These are phyloP conservation scores for Coprinopsis sp. DNA, from an alignment of 768 basidiomycete genomes.

Conservation along the genomic window DNA sequence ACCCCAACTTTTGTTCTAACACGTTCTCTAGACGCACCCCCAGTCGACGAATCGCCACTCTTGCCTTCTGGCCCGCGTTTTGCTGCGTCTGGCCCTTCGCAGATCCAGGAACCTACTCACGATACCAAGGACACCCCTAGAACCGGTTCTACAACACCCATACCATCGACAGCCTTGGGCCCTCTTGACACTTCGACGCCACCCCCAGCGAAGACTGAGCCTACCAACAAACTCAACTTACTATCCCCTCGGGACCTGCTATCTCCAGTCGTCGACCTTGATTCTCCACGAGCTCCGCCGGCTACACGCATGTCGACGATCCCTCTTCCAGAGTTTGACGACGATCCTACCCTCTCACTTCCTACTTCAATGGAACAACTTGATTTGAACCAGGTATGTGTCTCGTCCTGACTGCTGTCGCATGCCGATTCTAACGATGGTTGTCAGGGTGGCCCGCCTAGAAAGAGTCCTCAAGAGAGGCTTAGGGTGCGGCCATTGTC, in stretches of 20 bases:
- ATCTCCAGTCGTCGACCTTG: conserved; percentile 8
- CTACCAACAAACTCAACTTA: not conserved
- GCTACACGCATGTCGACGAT: conserved; percentile 30
- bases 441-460: not conserved
- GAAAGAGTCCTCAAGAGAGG: conserved; percentile 7
- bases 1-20: not conserved
- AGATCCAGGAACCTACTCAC: not conserved
- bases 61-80: conserved; percentile 1
- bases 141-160: not conserved
- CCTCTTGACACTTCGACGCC: too few species aligned
- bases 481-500: conserved; percentile 4
- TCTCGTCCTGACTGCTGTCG: conserved; percentile 1
- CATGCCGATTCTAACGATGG: not conserved
- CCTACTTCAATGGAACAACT: conserved; percentile 10
- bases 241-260: conserved; percentile 4
- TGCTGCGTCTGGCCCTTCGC: not conserved
- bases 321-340: conserved; percentile 27
- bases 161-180: not conserved
- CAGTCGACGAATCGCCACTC: conserved; percentile 6
- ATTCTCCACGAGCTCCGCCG: conserved; percentile 20
- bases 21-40: conserved; percentile 7
- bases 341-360: conserved; percentile 11
- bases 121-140: too few species aligned
- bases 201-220: not conserved
- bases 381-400: conserved; percentile 7